phyloP scores from a whole-genome alignment of 2,329 filamentous ascomycete genomes.

The Colletotrichum phormii region DNA sequence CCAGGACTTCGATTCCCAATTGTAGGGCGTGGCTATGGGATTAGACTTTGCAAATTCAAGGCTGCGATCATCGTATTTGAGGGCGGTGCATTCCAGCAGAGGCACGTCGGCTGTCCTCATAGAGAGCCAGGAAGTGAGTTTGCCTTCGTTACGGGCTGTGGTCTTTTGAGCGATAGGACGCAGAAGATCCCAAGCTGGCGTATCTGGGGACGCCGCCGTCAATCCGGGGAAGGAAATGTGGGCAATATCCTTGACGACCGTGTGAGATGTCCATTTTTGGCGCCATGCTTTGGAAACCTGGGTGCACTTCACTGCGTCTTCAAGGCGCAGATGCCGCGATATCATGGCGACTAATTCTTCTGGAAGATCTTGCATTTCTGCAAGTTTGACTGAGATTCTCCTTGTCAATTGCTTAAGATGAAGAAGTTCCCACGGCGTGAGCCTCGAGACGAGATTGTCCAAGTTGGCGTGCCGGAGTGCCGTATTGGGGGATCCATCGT shows the following conservation, averaged over 20 bases:
- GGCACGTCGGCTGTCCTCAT: neutral
- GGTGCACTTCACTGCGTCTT: constrained; percentile 12
- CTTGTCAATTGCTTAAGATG: constrained; percentile 1
- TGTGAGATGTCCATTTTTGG: neutral
- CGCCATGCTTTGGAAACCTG: constrained; percentile 31
- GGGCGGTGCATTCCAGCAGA: neutral
- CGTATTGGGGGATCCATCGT: neutral
- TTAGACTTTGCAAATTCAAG: neutral
- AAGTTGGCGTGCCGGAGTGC: constrained; percentile 10
- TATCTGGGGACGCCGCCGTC: neutral
- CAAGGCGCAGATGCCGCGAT: neutral
- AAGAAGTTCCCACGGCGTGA: constrained; percentile 30
- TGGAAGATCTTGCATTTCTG: constrained; percentile 19
- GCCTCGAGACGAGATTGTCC: constrained; percentile 5
- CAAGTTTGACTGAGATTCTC: neutral
- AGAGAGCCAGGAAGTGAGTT: neutral
- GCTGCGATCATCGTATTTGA: neutral
- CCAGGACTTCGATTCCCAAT: too few relatives aligned
- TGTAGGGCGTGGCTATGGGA: neutral
- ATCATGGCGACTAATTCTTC: constrained; percentile 20
- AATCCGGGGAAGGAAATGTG: constrained; percentile 11
- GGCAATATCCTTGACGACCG: neutral
- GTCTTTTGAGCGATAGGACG: neutral
- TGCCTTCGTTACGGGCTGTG: neutral
- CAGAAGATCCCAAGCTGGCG: neutral